These are phyloP conservation scores for Neurospora sp. DNA, from an alignment of 495 filamentous ascomycete genomes.

Conservation along the genomic window DNA sequence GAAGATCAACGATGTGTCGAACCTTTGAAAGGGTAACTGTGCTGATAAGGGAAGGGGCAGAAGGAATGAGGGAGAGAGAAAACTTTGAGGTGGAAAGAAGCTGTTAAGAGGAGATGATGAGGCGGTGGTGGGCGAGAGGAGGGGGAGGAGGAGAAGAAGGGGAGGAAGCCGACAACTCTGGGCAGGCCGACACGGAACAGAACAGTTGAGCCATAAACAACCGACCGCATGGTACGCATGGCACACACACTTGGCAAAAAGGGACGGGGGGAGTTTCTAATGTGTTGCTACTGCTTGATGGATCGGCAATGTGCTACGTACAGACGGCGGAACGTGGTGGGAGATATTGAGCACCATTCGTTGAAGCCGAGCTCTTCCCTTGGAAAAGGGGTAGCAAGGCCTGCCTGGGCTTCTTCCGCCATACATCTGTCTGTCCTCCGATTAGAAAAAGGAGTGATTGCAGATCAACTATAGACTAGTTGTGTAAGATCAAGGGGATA, in stretches of 20 bases:
- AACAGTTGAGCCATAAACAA: not conserved
- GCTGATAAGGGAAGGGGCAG: not conserved
- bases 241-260: not conserved
- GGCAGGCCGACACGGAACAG: not conserved
- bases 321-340: not conserved
- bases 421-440: not conserved
- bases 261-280: not conserved
- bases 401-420: not conserved
- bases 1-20: constrained; percentile 35
- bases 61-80: not conserved
- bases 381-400: not conserved
- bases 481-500: not conserved
- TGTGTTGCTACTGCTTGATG: not conserved
- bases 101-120: not conserved
- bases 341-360: not conserved
- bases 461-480: not conserved
- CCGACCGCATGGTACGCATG: not conserved
- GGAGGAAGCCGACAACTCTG: not conserved
- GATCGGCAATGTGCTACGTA: not conserved
- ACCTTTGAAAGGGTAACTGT: not conserved
- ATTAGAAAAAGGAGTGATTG: not conserved
- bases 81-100: not conserved
- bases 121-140: not conserved
- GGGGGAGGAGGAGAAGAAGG: not conserved
- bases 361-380: not conserved